Evolutionary conservation across 192 early-diverging fungal species (phyloP).

Genomic region (Phlyctochytrium arcticum): DNA sequence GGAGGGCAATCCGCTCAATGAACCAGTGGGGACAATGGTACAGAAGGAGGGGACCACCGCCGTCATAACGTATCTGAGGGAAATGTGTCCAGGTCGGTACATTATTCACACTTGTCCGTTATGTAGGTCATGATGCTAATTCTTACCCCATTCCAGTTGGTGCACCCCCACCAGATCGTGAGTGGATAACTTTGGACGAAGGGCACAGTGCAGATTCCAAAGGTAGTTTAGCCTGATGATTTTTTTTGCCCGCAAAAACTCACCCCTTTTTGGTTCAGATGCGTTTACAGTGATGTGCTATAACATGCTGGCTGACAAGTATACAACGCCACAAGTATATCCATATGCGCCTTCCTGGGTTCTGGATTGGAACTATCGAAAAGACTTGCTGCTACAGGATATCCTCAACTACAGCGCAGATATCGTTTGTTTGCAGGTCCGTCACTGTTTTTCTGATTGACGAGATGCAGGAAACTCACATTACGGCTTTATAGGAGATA

Average conservation of each 20-base stretch:
- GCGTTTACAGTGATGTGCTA: conserved; percentile 86
- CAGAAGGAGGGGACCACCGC: conserved; percentile 84
- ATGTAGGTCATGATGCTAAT: neutral
- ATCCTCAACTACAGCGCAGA: conserved; percentile 84
- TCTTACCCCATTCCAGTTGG: conserved; percentile 51
- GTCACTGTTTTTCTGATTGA: neutral
- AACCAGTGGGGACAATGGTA: conserved; percentile 71
- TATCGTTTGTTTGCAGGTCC: conserved; percentile 85
- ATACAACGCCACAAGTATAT: conserved; percentile 82
- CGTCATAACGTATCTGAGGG: conserved; percentile 81
- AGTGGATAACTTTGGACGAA: conserved; percentile 86
- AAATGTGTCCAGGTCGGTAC: conserved; percentile 73
- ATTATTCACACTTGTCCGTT: neutral
- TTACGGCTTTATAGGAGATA: conserved; percentile 65
- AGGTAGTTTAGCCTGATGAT: too few species aligned
- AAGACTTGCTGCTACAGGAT: conserved; percentile 81
- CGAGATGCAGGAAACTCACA: neutral
- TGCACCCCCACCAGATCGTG: conserved; percentile 75
- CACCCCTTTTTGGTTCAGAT: too few species aligned
- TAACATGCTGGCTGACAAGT: conserved; percentile 88
- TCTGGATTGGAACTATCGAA: conserved; percentile 88
- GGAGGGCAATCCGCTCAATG: conserved; percentile 91
- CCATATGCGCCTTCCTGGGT: conserved; percentile 96
- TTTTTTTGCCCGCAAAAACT: too few species aligned
- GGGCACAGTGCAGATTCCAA: conserved; percentile 20